Percentiles rank a stretch among this genome's conserved stretches.
Conservation (phyloP, 306 rosid species). For the Citrullus mucosospermus region DNA sequence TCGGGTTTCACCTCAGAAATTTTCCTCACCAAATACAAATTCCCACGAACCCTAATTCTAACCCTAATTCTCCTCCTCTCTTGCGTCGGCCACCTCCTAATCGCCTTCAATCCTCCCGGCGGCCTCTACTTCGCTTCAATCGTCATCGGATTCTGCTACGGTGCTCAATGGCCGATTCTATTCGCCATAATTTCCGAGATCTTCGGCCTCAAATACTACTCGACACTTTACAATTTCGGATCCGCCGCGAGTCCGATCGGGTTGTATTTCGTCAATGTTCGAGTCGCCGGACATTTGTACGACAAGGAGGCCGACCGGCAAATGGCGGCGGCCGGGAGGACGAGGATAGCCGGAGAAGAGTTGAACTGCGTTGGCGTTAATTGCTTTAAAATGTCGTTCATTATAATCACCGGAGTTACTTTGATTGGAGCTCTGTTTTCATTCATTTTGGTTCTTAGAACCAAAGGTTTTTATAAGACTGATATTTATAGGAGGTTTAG, state of each 20-base stretch:
- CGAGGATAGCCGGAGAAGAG: neutral
- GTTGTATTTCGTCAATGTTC: slow-evolving; percentile 5
- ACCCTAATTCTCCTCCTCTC: slow-evolving; percentile 32
- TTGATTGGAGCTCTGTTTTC: slow-evolving; percentile 1
- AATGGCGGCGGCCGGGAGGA: neutral
- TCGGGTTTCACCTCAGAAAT: slow-evolving; percentile 37
- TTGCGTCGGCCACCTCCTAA: slow-evolving; percentile 38
- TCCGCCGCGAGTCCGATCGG: slow-evolving; percentile 13
- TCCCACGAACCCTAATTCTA: slow-evolving; percentile 39
- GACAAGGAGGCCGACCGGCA: neutral
- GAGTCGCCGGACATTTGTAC: slow-evolving; percentile 6
- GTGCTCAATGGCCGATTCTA: slow-evolving; percentile 14
- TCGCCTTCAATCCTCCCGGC: slow-evolving; percentile 26
- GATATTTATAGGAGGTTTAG: slow-evolving; percentile 5
- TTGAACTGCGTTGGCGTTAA: slow-evolving; percentile 1
- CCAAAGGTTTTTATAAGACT: neutral
- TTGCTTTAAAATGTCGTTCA: slow-evolving; percentile 8
- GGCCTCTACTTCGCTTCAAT: slow-evolving; percentile 33
- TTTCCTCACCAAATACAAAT: slow-evolving; percentile 19
- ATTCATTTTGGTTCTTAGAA: slow-evolving; percentile 6
- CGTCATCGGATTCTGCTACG: slow-evolving; percentile 11
- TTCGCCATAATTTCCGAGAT: slow-evolving; percentile 11
- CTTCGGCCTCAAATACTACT: slow-evolving; percentile 15
- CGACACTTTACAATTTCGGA: slow-evolving; percentile 13
- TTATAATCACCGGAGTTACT: slow-evolving; percentile 8